Evolutionary conservation across 2,329 filamentous ascomycete genomes (phyloP), one percentile per base, ranked within the genome.

Genomic region (Curvularia spicifera): DNA sequence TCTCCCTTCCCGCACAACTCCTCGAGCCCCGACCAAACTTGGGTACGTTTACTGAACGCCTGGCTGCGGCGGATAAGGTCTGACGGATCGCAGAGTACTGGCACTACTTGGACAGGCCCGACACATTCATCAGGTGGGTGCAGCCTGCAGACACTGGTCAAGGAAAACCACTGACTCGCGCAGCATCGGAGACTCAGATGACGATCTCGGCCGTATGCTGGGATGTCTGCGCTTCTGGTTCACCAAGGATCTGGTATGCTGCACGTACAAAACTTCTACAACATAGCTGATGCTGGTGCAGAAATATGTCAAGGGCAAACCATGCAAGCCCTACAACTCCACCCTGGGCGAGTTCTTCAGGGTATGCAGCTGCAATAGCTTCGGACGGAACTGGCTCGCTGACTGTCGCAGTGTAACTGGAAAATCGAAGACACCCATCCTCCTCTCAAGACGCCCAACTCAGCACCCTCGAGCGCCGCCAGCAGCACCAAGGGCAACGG

Each of bases 321-420:
- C 95, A 43, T 98, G 94, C 87, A 99, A 99, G 79, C 95, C 95
- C 10, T 99, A 99, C 81, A 99, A 99, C 79, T 97, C 93, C 47
- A 93, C 93, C 35, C 80, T 99, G 50, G 95, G 95, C 64, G 95
- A 99, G 81, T 99, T 99, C 80, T 99, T 99, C 81, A 86, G 93
- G 80, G 91, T 93, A 82, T 71, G 87, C 39, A 33, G 5, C 40
- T 28, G n/a, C 2, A 24, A 20, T 24, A 10, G 40, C 20, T 15
- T 43, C 12, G 5, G 12, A 26, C 20, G 3, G 7, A 37, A 24
- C 12, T 33, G 13, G 12, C 9, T 22, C 49, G 37, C 71, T 74
- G 56, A 74, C 62, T 15, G 28, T 28, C 33, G 9, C 54, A 96
- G 86, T 98, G 95, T 78, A 96, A 94, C 74, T 99, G 94, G 94